phyloP scores from a whole-genome alignment of 805 yeast species.

The Metschnikowia baotianmanensis region DNA sequence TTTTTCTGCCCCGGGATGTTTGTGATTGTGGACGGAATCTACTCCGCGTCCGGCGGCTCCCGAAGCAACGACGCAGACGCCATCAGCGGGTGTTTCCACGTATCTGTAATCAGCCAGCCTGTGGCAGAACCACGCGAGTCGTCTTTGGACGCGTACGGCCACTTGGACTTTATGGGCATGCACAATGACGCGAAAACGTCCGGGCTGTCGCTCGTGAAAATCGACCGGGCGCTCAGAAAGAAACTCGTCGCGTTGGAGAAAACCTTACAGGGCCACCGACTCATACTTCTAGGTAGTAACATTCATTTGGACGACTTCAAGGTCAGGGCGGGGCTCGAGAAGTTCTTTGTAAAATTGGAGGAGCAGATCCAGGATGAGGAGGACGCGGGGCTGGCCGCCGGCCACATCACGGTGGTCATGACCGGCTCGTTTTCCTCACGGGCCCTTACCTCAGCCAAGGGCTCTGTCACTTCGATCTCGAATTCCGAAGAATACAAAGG shows the following conservation, averaged over 20 bases:
- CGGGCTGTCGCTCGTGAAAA: slow-evolving; percentile 38
- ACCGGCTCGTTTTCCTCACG: slow-evolving; percentile 75
- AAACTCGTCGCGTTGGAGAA: slow-evolving; percentile 57
- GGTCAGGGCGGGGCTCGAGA: slow-evolving; percentile 61
- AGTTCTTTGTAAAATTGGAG: slow-evolving; percentile 56
- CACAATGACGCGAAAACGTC: slow-evolving; percentile 28
- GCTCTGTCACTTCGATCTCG: slow-evolving; percentile 48
- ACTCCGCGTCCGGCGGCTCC: slow-evolving; percentile 58
- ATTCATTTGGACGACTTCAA: slow-evolving; percentile 59
- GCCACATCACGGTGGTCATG: slow-evolving; percentile 61
- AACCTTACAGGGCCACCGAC: slow-evolving; percentile 51
- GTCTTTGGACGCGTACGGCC: slow-evolving; percentile 71
- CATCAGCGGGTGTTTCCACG: slow-evolving; percentile 58
- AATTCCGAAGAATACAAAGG: slow-evolving; percentile 57
- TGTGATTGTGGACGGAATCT: slow-evolving; percentile 81
- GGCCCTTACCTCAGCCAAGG: slow-evolving; percentile 59
- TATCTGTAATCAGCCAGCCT: slow-evolving; percentile 78
- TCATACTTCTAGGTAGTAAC: slow-evolving; percentile 75
- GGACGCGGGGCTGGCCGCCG: slow-evolving; percentile 41
- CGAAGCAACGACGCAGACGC: slow-evolving; percentile 28
- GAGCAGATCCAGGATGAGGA: slow-evolving; percentile 23
- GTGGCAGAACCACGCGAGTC: slow-evolving; percentile 74
- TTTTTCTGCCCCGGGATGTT: slow-evolving; percentile 76
- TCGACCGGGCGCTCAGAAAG: slow-evolving; percentile 58
- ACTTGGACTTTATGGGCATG: slow-evolving; percentile 63